Evolutionary conservation across 805 yeast genomes (phyloP).

Genomic region (Wickerhamomyces chambardii): DNA sequence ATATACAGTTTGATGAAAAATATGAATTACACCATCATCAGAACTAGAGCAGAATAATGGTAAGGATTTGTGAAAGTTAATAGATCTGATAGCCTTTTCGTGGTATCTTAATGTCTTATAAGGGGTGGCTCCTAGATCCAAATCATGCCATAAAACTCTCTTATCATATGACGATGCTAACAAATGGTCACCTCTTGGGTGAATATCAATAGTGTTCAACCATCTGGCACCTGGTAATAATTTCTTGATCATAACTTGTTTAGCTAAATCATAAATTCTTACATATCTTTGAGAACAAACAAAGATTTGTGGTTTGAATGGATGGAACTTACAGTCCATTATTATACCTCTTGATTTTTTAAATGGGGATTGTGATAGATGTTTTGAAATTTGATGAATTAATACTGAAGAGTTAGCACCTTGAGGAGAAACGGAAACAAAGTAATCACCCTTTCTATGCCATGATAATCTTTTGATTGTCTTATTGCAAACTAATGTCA

Average conservation of each 20-base stretch:
- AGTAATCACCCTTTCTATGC: slow-evolving; percentile 97
- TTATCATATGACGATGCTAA: slow-evolving; percentile 90
- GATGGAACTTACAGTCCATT: slow-evolving; percentile 96
- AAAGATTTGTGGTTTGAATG: slow-evolving; percentile 86
- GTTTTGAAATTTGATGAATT: slow-evolving; percentile 92
- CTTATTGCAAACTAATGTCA: slow-evolving; percentile 58
- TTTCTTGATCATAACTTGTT: slow-evolving; percentile 76
- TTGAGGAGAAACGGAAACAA: slow-evolving; percentile 94
- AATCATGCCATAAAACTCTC: slow-evolving; percentile 95
- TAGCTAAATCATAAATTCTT: slow-evolving; percentile 83
- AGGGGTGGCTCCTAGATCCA: slow-evolving; percentile 82
- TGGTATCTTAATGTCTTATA: slow-evolving; percentile 95
- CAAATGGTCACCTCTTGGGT: slow-evolving; percentile 93
- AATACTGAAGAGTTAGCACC: slow-evolving; percentile 82
- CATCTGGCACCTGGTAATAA: slow-evolving; percentile 93
- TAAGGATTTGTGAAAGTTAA: slow-evolving; percentile 76
- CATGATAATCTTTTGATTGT: slow-evolving; percentile 79
- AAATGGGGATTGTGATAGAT: slow-evolving; percentile 93
- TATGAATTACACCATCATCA: slow-evolving; percentile 89
- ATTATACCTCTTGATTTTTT: slow-evolving; percentile 86
- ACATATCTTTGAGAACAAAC: slow-evolving; percentile 93
- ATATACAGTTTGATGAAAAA: slow-evolving; percentile 94
- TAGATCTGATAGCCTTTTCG: slow-evolving; percentile 86
- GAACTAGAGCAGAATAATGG: slow-evolving; percentile 93
- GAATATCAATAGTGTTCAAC: slow-evolving; percentile 86